Evolutionary conservation across 805 yeast genomes (phyloP).

Genomic region (Metschnikowia colocasiae): DNA sequence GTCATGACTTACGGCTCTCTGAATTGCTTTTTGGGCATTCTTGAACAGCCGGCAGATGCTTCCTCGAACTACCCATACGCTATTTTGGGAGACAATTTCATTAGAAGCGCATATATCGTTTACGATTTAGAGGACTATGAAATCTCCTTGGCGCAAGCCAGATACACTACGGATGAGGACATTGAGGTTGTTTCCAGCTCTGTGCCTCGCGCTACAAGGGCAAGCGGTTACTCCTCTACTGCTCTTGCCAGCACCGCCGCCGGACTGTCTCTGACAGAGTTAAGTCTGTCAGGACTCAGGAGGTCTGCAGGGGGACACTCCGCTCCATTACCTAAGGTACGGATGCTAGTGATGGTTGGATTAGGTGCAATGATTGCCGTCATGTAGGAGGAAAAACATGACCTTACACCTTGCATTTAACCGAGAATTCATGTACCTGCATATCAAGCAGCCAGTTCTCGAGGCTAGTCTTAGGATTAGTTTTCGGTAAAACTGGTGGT

Average conservation of each 20-base stretch:
- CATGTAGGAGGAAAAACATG: not conserved
- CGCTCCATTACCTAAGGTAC: not conserved
- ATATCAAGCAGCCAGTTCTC: not conserved
- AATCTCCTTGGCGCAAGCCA: constrained; percentile 51
- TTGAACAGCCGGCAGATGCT: constrained; percentile 17
- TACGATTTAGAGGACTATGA: constrained; percentile 57
- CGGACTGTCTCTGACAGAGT: constrained; percentile 1
- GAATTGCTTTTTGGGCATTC: constrained; percentile 28
- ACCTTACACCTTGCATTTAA: not conserved
- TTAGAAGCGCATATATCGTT: constrained; percentile 62
- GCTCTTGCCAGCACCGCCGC: constrained; percentile 7
- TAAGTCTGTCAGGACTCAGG: constrained; percentile 1
- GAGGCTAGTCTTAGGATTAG: too few species aligned
- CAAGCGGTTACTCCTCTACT: constrained; percentile 45
- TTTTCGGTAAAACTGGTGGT: too few species aligned
- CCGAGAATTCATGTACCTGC: not conserved
- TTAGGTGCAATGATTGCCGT: not conserved
- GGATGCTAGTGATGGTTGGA: not conserved
- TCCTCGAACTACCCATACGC: constrained; percentile 51
- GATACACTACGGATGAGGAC: constrained; percentile 28
- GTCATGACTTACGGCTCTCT: constrained; percentile 16
- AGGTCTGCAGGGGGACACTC: constrained; percentile 5
- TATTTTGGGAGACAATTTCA: constrained; percentile 63
- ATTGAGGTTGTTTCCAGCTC: constrained; percentile 43
- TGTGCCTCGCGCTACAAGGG: constrained; percentile 52